Evolutionary conservation across 1,284 basidiomycete genomes (phyloP).

Genomic region (Rhodofomes roseus): DNA sequence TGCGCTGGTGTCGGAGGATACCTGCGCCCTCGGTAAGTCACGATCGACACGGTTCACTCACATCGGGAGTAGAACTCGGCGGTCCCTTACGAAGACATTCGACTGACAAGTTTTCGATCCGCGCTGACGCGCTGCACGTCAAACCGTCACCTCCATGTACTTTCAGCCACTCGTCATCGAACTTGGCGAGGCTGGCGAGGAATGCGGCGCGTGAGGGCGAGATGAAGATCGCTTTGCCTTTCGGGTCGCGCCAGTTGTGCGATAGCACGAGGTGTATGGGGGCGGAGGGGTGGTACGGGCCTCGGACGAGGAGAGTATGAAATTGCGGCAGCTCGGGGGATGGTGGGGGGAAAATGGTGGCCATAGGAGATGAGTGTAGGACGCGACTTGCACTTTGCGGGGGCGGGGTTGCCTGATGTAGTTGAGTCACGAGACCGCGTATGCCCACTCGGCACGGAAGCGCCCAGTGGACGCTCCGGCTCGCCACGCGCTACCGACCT

Average conservation of each 20-base stretch:
- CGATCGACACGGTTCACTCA: background rate
- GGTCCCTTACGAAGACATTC: background rate
- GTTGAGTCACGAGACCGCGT: background rate
- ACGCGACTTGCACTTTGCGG: no score
- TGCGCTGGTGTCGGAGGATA: conserved; percentile 65
- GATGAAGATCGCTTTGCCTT: conserved; percentile 43
- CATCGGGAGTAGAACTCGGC: no score
- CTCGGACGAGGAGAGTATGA: conserved; percentile 30
- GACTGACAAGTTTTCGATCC: conserved; percentile 56
- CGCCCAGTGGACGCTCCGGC: background rate
- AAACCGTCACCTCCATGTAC: conserved; percentile 42
- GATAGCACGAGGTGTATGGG: conserved; percentile 46
- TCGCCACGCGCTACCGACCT: background rate
- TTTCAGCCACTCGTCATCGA: conserved; percentile 55
- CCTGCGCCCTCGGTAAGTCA: conserved; percentile 33
- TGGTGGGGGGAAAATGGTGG: conserved; percentile 24
- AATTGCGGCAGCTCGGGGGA: conserved; percentile 29
- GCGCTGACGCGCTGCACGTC: conserved; percentile 37
- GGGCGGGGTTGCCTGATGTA: background rate
- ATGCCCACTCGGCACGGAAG: background rate
- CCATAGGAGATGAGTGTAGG: conserved; percentile 13
- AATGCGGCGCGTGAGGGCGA: conserved; percentile 45
- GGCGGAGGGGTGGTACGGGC: conserved; percentile 34
- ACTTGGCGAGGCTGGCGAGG: conserved; percentile 37
- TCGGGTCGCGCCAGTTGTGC: conserved; percentile 30